Evolutionary conservation across 2,329 filamentous ascomycete species (phyloP).

Genomic region (Colletotrichum chlorophyti): DNA sequence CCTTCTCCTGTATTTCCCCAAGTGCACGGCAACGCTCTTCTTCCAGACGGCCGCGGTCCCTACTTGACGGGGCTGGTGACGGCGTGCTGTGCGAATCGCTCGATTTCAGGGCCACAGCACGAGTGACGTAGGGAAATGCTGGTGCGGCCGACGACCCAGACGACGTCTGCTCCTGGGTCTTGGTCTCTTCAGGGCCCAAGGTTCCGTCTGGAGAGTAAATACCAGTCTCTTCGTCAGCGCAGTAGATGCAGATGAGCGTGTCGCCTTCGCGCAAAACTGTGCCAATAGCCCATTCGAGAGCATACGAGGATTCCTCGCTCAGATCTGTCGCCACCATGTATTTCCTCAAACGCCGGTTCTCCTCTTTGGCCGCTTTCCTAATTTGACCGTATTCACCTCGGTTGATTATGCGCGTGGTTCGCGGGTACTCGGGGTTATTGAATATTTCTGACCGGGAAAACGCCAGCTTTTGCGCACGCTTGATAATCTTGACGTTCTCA

Average conservation of each 20-base stretch:
- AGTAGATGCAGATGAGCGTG: slow-evolving; percentile 91
- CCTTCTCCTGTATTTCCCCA: slow-evolving; percentile 83
- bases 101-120: slow-evolving; percentile 44
- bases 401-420: slow-evolving; percentile 88
- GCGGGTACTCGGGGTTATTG: slow-evolving; percentile 76
- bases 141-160: slow-evolving; percentile 33
- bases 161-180: slow-evolving; percentile 69
- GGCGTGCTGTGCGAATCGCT: slow-evolving; percentile 38
- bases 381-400: slow-evolving; percentile 84
- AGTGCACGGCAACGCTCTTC: slow-evolving; percentile 82
- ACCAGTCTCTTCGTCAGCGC: slow-evolving; percentile 84
- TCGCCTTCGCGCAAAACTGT: slow-evolving; percentile 94
- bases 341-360: slow-evolving; percentile 80
- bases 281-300: slow-evolving; percentile 96
- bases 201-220: slow-evolving; percentile 56
- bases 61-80: slow-evolving; percentile 55
- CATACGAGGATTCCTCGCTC: slow-evolving; percentile 92
- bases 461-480: slow-evolving; percentile 83
- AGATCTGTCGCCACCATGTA: slow-evolving; percentile 97
- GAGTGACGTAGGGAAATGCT: slow-evolving; percentile 37
- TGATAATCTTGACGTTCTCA: slow-evolving; percentile 83
- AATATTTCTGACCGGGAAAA: slow-evolving; percentile 83
- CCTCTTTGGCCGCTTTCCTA: slow-evolving; percentile 78
- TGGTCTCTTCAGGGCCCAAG: slow-evolving; percentile 75
- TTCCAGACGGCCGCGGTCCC: slow-evolving; percentile 67